phyloP scores from a whole-genome alignment of 2,329 filamentous ascomycete genomes.

The Stagonosporopsis cucurbitacearum region DNA sequence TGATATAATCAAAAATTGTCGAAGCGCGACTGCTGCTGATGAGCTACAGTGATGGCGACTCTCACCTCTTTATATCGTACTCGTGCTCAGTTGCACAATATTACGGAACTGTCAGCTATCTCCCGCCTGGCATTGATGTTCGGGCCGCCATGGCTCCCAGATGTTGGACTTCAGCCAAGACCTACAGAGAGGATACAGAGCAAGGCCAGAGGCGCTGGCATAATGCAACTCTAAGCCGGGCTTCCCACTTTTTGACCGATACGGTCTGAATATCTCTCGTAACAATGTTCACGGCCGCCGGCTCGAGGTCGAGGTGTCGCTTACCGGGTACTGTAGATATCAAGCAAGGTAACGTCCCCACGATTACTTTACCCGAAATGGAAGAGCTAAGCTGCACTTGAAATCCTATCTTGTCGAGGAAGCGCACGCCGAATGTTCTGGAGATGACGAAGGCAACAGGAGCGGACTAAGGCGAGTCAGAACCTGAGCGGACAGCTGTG shows the following conservation, averaged over 20 bases:
- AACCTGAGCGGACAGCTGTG: slow-evolving; percentile 1
- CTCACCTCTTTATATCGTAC: not conserved
- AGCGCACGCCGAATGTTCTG: slow-evolving; percentile 1
- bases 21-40: not conserved
- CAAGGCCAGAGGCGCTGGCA: slow-evolving; percentile 8
- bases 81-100: too few relatives aligned
- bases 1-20: not conserved
- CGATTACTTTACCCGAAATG: slow-evolving; percentile 1
- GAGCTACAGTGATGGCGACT: too few relatives aligned
- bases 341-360: slow-evolving; percentile 4
- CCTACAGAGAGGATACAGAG: not conserved
- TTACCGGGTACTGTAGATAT: not conserved
- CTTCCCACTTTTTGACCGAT: slow-evolving; percentile 10
- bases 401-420: slow-evolving; percentile 21
- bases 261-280: slow-evolving; percentile 18
- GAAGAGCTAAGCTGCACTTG: slow-evolving; percentile 10
- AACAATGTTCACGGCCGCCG: slow-evolving; percentile 20
- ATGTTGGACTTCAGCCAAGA: slow-evolving; percentile 6
- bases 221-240: slow-evolving; percentile 2
- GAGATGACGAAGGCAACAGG: slow-evolving; percentile 17
- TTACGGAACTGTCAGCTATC: not conserved
- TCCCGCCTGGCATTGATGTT: not conserved
- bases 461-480: slow-evolving; percentile 15
- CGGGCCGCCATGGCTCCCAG: slow-evolving; percentile 24
- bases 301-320: not conserved